A percentile compares a stretch with the other conserved stretches of the same genome.
phyloP scores from a whole-genome alignment of 2,329 filamentous ascomycete genomes.

The Diaporthe vexans region DNA sequence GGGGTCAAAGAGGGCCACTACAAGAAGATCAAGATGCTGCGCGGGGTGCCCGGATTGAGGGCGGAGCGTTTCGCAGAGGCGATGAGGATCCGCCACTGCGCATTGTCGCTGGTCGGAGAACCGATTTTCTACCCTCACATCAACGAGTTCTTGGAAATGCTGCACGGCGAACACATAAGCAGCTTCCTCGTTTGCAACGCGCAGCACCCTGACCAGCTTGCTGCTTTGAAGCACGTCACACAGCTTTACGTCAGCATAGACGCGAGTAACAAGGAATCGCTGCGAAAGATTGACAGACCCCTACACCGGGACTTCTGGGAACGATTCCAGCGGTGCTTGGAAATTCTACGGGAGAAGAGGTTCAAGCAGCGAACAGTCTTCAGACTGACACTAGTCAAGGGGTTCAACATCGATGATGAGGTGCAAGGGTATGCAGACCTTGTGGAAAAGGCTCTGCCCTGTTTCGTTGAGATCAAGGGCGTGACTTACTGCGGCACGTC shows the following conservation, averaged over 20 bases:
- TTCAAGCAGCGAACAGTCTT: conserved; percentile 94
- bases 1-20: conserved; percentile 95
- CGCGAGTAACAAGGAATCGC: conserved; percentile 88
- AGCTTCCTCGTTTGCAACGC: conserved; percentile 98
- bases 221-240: conserved; percentile 85
- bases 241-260: conserved; percentile 98
- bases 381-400: conserved; percentile 94
- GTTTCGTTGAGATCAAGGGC: conserved; percentile 95
- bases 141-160: conserved; percentile 87
- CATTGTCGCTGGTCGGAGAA: conserved; percentile 91
- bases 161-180: conserved; percentile 89
- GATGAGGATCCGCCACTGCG: conserved; percentile 93
- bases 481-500: conserved; percentile 97
- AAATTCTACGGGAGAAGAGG: conserved; percentile 87
- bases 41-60: conserved; percentile 91
- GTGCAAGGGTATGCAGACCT: conserved; percentile 90
- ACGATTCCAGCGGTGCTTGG: conserved; percentile 90
- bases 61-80: conserved; percentile 94
- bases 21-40: conserved; percentile 97
- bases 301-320: conserved; percentile 98
- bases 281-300: conserved; percentile 90
- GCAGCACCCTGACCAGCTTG: conserved; percentile 93
- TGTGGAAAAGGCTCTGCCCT: conserved; percentile 87
- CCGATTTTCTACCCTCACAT: conserved; percentile 99
- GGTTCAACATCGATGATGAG: conserved; percentile 97